Conservation (phyloP, 2,329 filamentous ascomycete species). For the Pseudogymnoascus sp. region DNA sequence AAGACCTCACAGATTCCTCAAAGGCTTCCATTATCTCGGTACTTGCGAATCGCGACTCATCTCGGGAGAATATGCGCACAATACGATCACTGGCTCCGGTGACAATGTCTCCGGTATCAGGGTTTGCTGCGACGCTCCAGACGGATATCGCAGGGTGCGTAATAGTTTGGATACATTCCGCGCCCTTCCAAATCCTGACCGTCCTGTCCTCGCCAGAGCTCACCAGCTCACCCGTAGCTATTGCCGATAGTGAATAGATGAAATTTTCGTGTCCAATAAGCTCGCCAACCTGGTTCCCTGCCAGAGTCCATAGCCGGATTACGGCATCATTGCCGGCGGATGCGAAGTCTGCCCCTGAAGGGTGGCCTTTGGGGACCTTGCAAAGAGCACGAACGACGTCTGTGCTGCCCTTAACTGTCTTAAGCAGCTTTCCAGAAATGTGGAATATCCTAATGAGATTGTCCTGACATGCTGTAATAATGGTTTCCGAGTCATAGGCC, state of each 20-base stretch:
- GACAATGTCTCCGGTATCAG: conserved; percentile 83
- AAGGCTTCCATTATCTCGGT: conserved; percentile 63
- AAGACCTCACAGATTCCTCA: conserved; percentile 71
- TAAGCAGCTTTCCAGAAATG: conserved; percentile 52
- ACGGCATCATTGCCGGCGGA: conserved; percentile 90
- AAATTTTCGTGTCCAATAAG: conserved; percentile 88
- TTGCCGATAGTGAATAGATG: conserved; percentile 73
- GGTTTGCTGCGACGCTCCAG: conserved; percentile 80
- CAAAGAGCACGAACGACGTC: conserved; percentile 87
- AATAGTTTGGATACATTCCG: conserved; percentile 84
- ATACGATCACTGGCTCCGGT: conserved; percentile 84
- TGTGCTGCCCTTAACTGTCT: conserved; percentile 59
- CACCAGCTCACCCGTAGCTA: conserved; percentile 79
- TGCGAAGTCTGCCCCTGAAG: conserved; percentile 83
- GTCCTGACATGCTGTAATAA: conserved; percentile 91
- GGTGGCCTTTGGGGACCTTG: conserved; percentile 64
- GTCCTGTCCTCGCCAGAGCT: conserved; percentile 95
- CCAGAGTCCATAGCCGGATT: conserved; percentile 77
- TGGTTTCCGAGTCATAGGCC: conserved; percentile 67
- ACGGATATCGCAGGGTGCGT: conserved; percentile 96
- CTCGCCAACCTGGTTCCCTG: conserved; percentile 67
- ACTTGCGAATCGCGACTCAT: conserved; percentile 59
- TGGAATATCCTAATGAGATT: conserved; percentile 80
- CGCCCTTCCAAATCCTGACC: conserved; percentile 76
- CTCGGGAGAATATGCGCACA: conserved; percentile 75